Conservation (phyloP, 371 early-diverging fungal genomes). For the Mucor indicus region DNA sequence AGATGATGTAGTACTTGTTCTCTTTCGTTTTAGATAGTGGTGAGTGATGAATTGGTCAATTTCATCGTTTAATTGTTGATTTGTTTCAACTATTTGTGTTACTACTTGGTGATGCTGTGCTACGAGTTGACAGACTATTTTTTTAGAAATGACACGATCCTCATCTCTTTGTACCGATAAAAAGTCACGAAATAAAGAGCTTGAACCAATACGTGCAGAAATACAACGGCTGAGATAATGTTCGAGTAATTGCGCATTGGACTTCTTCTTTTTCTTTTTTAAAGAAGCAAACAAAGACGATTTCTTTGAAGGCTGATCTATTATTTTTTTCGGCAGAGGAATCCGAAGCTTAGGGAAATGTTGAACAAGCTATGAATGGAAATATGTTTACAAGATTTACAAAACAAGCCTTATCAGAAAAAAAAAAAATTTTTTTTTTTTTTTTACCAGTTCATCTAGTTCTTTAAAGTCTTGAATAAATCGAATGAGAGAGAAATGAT, state of each 20-base stretch:
- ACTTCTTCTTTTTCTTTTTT: constrained; percentile 17
- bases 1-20: neutral
- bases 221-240: constrained; percentile 31
- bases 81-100: no score
- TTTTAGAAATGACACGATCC: constrained; percentile 27
- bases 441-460: constrained; percentile 55
- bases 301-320: neutral
- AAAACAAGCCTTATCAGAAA: neutral
- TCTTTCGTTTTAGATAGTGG: constrained; percentile 3
- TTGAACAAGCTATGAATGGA: constrained; percentile 11
- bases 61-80: no score
- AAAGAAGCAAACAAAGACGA: neutral
- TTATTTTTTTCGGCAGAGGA: constrained; percentile 16
- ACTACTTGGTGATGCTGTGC: constrained; percentile 8
- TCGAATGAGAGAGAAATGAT: constrained; percentile 49
- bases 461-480: constrained; percentile 58
- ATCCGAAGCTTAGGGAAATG: constrained; percentile 23
- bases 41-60: constrained; percentile 1
- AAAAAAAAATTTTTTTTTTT: neutral
- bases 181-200: constrained; percentile 45
- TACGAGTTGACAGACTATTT: constrained; percentile 8
- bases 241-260: constrained; percentile 38
- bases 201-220: constrained; percentile 20
- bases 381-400: no score
- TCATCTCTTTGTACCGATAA: constrained; percentile 45